These are phyloP conservation scores for Vanderwaltozyma verrucispora DNA, from an alignment of 805 yeast genomes.

Conservation along the genomic window DNA sequence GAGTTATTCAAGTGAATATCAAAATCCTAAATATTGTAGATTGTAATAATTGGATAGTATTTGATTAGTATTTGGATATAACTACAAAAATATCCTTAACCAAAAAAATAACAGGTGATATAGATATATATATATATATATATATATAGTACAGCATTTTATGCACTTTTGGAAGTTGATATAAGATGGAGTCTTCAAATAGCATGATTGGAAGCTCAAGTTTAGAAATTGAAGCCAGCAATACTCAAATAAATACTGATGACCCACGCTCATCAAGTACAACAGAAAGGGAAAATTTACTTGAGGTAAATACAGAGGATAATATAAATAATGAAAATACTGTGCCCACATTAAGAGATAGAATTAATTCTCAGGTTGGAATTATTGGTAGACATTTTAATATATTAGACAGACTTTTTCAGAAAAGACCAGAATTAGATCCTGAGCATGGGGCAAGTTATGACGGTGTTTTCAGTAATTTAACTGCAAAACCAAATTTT, in stretches of 20 bases:
- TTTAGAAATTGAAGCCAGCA: neutral
- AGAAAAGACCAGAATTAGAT: slow-evolving; percentile 9
- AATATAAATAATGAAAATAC: neutral
- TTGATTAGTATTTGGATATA: too few species aligned
- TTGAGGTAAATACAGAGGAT: neutral
- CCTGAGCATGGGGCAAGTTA: slow-evolving; percentile 17
- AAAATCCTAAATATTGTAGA: too few species aligned
- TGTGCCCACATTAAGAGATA: neutral
- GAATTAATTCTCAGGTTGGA: slow-evolving; percentile 15
- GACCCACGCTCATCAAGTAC: neutral
- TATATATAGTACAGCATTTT: too few species aligned
- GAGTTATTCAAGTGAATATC: too few species aligned
- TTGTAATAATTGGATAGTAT: too few species aligned
- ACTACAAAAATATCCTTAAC: too few species aligned
- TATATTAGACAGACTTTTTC: slow-evolving; percentile 30
- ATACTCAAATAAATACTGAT: neutral
- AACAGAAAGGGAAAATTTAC: neutral
- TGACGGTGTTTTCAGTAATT: slow-evolving; percentile 91
- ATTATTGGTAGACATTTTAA: slow-evolving; percentile 31
- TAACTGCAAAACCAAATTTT: slow-evolving; percentile 78
- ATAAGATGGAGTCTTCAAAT: too few species aligned
- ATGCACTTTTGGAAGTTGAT: too few species aligned
- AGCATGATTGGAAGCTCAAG: neutral
- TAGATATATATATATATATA: too few species aligned
- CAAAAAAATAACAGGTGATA: too few species aligned